Percentiles rank a stretch among this genome's conserved stretches.
phyloP scores from a whole-genome alignment of 75 land plant species.

The Sequoia sempervirens region DNA sequence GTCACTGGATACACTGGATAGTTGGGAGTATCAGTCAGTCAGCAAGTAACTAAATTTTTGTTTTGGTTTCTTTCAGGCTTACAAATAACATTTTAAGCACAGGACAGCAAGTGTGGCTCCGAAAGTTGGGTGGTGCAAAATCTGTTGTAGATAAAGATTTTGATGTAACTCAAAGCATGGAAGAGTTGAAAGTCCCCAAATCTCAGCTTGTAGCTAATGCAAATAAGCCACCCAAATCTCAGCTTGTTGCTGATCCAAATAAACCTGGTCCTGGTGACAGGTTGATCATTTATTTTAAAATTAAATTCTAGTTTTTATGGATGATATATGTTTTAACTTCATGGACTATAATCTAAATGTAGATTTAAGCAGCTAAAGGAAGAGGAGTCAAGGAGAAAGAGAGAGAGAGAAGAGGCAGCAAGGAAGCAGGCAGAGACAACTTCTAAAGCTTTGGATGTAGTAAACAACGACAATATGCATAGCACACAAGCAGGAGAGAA shows the following conservation, averaged over 20 bases:
- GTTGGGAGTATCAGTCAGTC: background rate
- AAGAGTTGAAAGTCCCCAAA: constrained; percentile 25
- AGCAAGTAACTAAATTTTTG: background rate
- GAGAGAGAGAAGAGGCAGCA: constrained; percentile 48
- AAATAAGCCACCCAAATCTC: constrained; percentile 16
- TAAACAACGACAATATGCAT: background rate
- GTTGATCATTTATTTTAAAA: constrained; percentile 12
- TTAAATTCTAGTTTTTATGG: background rate
- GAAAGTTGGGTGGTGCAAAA: constrained; percentile 78
- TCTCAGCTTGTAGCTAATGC: constrained; percentile 19
- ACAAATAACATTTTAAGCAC: constrained; percentile 95
- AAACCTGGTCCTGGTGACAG: constrained; percentile 47
- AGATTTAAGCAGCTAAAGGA: constrained; percentile 83
- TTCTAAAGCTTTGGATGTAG: constrained; percentile 10
- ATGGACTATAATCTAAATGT: constrained; percentile 3
- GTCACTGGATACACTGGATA: background rate
- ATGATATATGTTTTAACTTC: background rate
- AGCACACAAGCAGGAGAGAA: background rate
- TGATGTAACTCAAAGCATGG: constrained; percentile 30
- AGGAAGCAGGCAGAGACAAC: constrained; percentile 23
- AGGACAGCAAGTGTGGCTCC: constrained; percentile 87
- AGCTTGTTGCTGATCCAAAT: constrained; percentile 24
- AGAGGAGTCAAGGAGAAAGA: constrained; percentile 71
- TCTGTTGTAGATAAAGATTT: constrained; percentile 26
- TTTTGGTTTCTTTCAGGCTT: constrained; percentile 51